phyloP scores from a whole-genome alignment of 495 filamentous ascomycete species.

The Evansstolkia leycettana region DNA sequence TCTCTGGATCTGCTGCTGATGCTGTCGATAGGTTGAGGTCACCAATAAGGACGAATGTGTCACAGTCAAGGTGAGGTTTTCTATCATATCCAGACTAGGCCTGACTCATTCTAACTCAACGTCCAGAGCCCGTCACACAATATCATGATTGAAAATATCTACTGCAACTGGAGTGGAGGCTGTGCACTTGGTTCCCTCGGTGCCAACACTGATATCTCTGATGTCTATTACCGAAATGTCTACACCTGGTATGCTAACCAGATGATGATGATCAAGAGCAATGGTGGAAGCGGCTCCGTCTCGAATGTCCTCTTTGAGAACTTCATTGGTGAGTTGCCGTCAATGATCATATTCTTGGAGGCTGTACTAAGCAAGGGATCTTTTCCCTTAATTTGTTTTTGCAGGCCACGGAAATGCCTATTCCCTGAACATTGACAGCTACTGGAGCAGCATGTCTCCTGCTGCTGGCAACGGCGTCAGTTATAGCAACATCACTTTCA shows the following conservation, averaged over 20 bases:
- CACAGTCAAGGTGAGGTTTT: conserved; percentile 28
- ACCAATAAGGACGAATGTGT: conserved; percentile 47
- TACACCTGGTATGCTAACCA: conserved; percentile 44
- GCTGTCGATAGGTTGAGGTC: conserved; percentile 31
- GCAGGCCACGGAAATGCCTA: conserved; percentile 39
- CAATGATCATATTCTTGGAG: conserved; percentile 11
- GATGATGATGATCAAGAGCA: conserved; percentile 53
- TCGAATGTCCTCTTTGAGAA: conserved; percentile 41
- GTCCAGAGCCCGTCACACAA: conserved; percentile 28
- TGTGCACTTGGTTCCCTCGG: conserved; percentile 40
- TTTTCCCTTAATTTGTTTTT: too few species aligned
- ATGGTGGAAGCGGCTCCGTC: conserved; percentile 43
- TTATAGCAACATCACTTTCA: conserved; percentile 38
- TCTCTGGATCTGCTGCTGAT: too few species aligned
- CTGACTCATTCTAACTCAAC: conserved; percentile 6
- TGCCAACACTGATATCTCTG: conserved; percentile 25
- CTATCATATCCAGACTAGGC: too few species aligned
- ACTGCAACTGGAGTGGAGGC: conserved; percentile 45
- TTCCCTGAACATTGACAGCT: conserved; percentile 41
- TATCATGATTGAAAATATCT: conserved; percentile 43
- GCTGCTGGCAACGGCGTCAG: conserved; percentile 35
- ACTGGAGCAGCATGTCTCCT: conserved; percentile 31
- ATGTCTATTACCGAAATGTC: conserved; percentile 37
- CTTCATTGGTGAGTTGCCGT: conserved; percentile 37
- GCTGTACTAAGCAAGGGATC: neutral